Conservation (phyloP, 2,329 filamentous ascomycete genomes). For the Cyphellophora attinorum region DNA sequence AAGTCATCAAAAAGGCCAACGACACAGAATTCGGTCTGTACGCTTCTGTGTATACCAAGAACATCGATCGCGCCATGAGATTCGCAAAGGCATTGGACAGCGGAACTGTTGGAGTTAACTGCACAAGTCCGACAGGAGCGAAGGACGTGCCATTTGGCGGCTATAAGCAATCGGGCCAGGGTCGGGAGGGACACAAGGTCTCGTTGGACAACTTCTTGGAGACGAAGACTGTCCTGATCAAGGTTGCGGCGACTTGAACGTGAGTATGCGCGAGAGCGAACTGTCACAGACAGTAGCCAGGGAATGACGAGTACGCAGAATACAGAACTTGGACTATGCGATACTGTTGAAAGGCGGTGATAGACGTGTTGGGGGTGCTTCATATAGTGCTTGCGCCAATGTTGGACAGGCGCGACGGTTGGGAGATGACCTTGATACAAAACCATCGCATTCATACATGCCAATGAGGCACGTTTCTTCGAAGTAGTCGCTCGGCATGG, state of each 20-base stretch:
- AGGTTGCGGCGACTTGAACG: slow-evolving; percentile 17
- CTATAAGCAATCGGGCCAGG: slow-evolving; percentile 69
- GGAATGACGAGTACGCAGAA: too few relatives aligned
- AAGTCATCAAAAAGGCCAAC: slow-evolving; percentile 30
- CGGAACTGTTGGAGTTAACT: slow-evolving; percentile 32
- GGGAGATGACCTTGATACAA: too few relatives aligned
- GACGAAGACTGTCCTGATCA: slow-evolving; percentile 43
- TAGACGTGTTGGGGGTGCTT: neutral
- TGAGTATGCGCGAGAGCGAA: too few relatives aligned
- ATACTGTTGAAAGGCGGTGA: neutral
- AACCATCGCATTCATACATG: too few relatives aligned
- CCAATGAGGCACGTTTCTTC: too few relatives aligned
- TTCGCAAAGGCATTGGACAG: slow-evolving; percentile 15
- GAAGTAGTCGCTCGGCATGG: too few relatives aligned
- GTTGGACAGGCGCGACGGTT: neutral
- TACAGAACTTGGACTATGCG: too few relatives aligned
- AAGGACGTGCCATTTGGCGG: slow-evolving; percentile 53
- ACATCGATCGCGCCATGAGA: slow-evolving; percentile 16
- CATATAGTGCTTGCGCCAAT: neutral
- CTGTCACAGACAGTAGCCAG: too few relatives aligned
- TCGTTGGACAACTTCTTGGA: slow-evolving; percentile 53
- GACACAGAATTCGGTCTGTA: slow-evolving; percentile 31
- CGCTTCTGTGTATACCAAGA: slow-evolving; percentile 41
- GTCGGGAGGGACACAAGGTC: slow-evolving; percentile 63
- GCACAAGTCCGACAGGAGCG: slow-evolving; percentile 25